Evolutionary conservation across 2,329 filamentous ascomycete species (phyloP), one percentile per base, ranked within the genome.

Genomic region (Aspergillus carbonarius): DNA sequence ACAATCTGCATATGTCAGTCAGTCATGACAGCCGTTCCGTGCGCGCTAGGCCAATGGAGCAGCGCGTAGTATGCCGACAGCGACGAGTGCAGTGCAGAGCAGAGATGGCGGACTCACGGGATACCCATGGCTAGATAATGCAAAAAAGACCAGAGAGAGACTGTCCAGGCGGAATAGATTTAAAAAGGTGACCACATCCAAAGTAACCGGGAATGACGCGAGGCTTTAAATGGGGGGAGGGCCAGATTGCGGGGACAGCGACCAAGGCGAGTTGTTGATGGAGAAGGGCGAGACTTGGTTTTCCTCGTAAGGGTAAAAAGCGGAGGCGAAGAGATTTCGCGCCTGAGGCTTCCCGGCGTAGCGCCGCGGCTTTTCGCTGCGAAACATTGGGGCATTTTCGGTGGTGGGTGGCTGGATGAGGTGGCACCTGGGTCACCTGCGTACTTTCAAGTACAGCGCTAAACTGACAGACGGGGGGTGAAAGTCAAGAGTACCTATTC

Each of bases 1-100:
- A 87, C 74, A 86, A 80, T 61, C 81, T 82, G 63, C 54, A 62
- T 44, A n/a, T 46, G 64, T 71, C 55, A 72, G 64, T 68, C 58
- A 62, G 64, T 66, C 57, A 62, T 52, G 50, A 54, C 48, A 50
- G 54, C 30, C 42, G 49, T 58, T 58, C 44, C 44, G 37, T 60
- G 52, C 59, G 57, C 55, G 49, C 53, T 54, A 42, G 40, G 49
- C 44, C 60, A 55, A 55, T 62, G 50, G 30, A 53, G 56, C 42
- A 63, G 60, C 60, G 63, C 60, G 61, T 55, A 55, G 57, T 56
- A 47, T 51, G 50, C 55, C 35, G 53, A 60, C 39, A 30, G 55
- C 50, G 35, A 54, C 20, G 35, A 55, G 47, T 47, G 23, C 13
- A 20, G 40, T 25, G 44, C 25, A 47, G 37, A 59, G 51, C 37